Evolutionary conservation across 495 filamentous ascomycete genomes (phyloP), one percentile per base, ranked within the genome.

Genomic region (Xeromyces bisporus): DNA sequence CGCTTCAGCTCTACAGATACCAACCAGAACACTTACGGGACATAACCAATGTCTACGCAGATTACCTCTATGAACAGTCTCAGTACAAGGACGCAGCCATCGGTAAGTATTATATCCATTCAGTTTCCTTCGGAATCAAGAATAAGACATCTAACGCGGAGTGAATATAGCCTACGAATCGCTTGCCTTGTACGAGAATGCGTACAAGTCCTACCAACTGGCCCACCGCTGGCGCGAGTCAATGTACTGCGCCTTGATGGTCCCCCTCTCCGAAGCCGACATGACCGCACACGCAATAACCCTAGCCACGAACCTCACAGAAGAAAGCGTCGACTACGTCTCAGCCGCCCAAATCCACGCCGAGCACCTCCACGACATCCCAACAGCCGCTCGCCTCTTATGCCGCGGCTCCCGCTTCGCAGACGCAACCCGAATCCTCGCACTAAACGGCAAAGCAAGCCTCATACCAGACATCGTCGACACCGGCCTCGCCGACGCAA

Each of bases 201-300:
- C 89, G 2, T 80, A 75, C 37, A 69, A 71, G 41, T 77, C 73
- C 45, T 97, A 87, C 54, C 71, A 77, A 34, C 67, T 72, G 9
- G 80, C 82, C n/a, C 74, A 77, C 17, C 69, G 74, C 43, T 97
- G 89, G 89, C 80, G 77, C 36, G 86, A 96, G 52, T 79, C 80
- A 7, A 66, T 97, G 37, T 84, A 77, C 53, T 62, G 60, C 36
- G 80, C 81, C 5, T 69, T 72, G 33, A 70, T 80, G 40, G 69
- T 74, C 3, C 65, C 73, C 9, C 40, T 86, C 3, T 47, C 69
- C 0, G 30, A 55, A 3, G 46, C 58, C 1, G 73, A 78, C 1
- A 51, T 92, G 13, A 44, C 48, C 4, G 58, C 64, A 8, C 75
- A 93, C 13, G 83, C 80, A 14, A 52, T 43, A 7, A 53, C 62